A percentile compares a stretch with the other conserved stretches of the same genome.
These are phyloP conservation scores for Discostella stelligera DNA, from an alignment of 352 stramenopile species.

Conservation along the genomic window DNA sequence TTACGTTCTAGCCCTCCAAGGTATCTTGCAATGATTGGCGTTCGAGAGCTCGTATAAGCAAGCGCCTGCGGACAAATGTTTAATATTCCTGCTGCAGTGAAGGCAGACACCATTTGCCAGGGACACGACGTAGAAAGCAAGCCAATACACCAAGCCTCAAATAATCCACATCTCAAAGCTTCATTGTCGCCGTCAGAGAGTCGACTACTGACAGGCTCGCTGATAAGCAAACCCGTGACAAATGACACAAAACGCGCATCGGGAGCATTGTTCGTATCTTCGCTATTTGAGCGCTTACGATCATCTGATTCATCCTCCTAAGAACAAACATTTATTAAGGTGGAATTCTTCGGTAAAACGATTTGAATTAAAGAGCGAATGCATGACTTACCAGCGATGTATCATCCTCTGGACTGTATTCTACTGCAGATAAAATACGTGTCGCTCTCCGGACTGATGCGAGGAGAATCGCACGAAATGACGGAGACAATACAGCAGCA, in stretches of 20 bases:
- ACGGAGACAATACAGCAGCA: slow-evolving; percentile 51
- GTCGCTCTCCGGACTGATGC: slow-evolving; percentile 63
- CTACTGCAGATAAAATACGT: slow-evolving; percentile 64
- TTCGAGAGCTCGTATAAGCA: slow-evolving; percentile 38
- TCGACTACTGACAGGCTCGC: slow-evolving; percentile 42
- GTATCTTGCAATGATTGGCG: slow-evolving; percentile 60
- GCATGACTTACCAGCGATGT: slow-evolving; percentile 43
- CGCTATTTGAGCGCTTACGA: slow-evolving; percentile 25
- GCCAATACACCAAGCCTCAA: slow-evolving; percentile 81
- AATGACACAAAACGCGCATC: slow-evolving; percentile 78
- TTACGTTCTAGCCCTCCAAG: slow-evolving; percentile 68
- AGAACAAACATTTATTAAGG: slow-evolving; percentile 9
- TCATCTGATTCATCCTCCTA: slow-evolving; percentile 48
- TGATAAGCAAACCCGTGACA: slow-evolving; percentile 77
- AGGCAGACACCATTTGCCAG: slow-evolving; percentile 80
- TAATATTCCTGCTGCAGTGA: slow-evolving; percentile 74
- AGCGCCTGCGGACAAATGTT: slow-evolving; percentile 64
- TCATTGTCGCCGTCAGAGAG: slow-evolving; percentile 44
- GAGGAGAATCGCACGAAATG: slow-evolving; percentile 63
- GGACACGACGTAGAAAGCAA: slow-evolving; percentile 77
- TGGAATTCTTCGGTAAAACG: neutral
- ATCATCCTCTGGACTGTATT: slow-evolving; percentile 72
- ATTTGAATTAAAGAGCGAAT: slow-evolving; percentile 26
- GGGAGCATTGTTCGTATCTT: slow-evolving; percentile 40
- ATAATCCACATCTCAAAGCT: slow-evolving; percentile 50